Evolutionary conservation across 2,329 filamentous ascomycete genomes (phyloP), one percentile per base, ranked within the genome.

Genomic region (Trichoderma sp.): DNA sequence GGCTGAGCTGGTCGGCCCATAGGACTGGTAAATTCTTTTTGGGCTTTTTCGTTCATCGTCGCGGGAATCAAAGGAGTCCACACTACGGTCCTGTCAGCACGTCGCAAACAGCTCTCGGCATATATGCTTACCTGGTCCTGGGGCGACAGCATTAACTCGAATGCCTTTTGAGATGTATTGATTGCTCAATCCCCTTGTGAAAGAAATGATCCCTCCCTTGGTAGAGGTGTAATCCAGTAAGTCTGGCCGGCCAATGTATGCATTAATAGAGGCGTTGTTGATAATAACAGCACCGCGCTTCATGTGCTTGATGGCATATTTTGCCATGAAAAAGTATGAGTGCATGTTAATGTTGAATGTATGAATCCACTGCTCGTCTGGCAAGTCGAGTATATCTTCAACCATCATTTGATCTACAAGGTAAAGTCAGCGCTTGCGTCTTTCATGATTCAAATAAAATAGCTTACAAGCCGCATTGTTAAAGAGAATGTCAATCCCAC

Each of bases 251-350:
- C 92, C 92, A 69, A 94, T 87, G 80, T 95, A 96, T 31, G 90
- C 91, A 78, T 95, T 95, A 77, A 96, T 90, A 37, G 91, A 94
- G 56, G 92, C 89, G 77, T 93, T 94, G 83, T 95, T 96, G 85
- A 96, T 93, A 78, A 96, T 93, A 31, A 88, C 89, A 68, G 88
- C 86, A 43, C 93, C 92, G n/a, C 79, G 78, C 76, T 82, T 79
- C 85, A 89, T 86, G 72, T 88, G 83, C 5, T 83, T 83, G 8
- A 89, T 75, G 0, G 86, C 81, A 70, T 83, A 88, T 74, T 89
- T 89, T 5, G 84, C 84, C 70, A 89, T 79, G n/a, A 86, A 85
- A 73, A 89, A 86, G 80, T 88, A 88, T 67, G 85, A 82, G 10
- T 87, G 72, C 37, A 89, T 84, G 70, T 89, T 89, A 70, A 81